These are phyloP conservation scores for Malassezia brasiliensis DNA, from an alignment of 1,284 basidiomycete genomes.

Conservation along the genomic window DNA sequence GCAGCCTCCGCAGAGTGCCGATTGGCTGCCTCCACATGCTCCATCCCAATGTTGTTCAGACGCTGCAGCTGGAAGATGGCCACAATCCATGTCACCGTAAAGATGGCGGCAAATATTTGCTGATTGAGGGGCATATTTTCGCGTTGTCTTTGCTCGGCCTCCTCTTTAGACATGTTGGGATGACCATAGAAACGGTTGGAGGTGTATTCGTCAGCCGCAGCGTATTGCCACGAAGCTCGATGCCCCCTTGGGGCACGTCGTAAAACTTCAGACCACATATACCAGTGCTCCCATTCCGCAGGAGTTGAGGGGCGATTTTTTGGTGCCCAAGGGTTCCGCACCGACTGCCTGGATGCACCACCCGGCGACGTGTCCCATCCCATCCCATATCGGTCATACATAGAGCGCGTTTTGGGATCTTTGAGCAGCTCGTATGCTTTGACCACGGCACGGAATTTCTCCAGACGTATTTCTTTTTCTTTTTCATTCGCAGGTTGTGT, in stretches of 20 bases:
- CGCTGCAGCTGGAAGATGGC: constrained; percentile 8
- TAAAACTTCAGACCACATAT: constrained; percentile 16
- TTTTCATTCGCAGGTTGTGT: neutral
- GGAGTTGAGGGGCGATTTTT: neutral
- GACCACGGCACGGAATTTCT: constrained; percentile 11
- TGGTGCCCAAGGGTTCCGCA: neutral
- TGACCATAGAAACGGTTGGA: constrained; percentile 7
- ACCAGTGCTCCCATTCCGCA: constrained; percentile 13
- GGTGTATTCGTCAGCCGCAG: neutral
- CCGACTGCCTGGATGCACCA: too few relatives aligned
- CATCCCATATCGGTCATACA: constrained; percentile 12
- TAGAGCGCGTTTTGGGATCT: neutral
- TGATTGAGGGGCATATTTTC: constrained; percentile 9
- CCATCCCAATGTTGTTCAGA: neutral
- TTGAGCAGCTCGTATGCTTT: constrained; percentile 14
- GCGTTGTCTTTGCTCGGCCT: constrained; percentile 1
- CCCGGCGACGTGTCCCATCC: constrained; percentile 4
- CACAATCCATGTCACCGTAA: constrained; percentile 6
- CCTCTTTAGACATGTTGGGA: neutral
- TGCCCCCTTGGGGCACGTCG: neutral
- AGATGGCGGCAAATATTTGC: constrained; percentile 1
- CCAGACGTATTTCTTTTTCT: constrained; percentile 4
- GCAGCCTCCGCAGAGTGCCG: neutral
- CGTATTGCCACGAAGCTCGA: constrained; percentile 4
- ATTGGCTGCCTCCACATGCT: neutral